phyloP scores from a whole-genome alignment of 1,139 yeast genomes.

The Suhomyces maxii region DNA sequence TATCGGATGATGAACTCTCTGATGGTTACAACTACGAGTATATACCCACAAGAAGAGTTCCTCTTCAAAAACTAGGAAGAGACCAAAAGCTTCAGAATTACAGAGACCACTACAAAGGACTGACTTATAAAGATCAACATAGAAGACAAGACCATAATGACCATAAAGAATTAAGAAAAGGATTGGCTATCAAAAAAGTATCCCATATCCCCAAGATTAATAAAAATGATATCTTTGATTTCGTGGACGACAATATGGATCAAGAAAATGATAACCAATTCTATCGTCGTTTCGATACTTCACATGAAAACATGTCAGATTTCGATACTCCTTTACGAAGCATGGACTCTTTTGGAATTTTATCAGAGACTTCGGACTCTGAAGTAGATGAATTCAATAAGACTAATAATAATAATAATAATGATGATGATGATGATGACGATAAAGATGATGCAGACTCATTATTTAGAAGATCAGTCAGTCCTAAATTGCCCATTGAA shows the following conservation, averaged over 20 bases:
- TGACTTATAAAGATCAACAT: background rate
- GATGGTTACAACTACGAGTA: background rate
- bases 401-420: too few species aligned
- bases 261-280: slow-evolving; percentile 8
- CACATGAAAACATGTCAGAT: slow-evolving; percentile 13
- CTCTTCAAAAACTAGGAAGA: background rate
- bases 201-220: background rate
- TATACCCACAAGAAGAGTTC: background rate
- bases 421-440: too few species aligned
- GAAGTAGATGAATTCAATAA: slow-evolving; percentile 5
- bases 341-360: slow-evolving; percentile 12
- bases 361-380: slow-evolving; percentile 12
- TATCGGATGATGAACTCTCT: background rate
- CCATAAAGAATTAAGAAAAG: slow-evolving; percentile 23
- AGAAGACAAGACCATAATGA: too few species aligned
- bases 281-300: slow-evolving; percentile 12
- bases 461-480: slow-evolving; percentile 1
- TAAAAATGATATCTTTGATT: slow-evolving; percentile 7
- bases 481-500: background rate
- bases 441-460: slow-evolving; percentile 1
- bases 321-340: slow-evolving; percentile 8
- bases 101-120: background rate
- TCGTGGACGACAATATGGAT: slow-evolving; percentile 14
- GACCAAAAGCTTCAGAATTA: background rate
- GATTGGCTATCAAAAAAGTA: slow-evolving; percentile 35